Evolutionary conservation across 2,329 filamentous ascomycete species (phyloP).

Genomic region (Fusarium abutilonis): DNA sequence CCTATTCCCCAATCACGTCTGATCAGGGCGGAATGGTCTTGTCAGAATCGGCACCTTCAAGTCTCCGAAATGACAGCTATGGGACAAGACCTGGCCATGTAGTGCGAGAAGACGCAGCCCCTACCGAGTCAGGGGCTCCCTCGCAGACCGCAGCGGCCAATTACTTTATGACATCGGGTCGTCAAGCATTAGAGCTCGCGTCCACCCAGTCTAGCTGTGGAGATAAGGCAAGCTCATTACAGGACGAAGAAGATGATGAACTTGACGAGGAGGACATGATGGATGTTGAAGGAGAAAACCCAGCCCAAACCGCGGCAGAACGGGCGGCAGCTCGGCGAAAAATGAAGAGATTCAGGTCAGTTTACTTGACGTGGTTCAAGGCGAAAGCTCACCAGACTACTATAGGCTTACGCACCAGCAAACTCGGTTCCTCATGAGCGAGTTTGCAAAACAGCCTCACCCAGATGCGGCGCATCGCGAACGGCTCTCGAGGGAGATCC

Average conservation of each 20-base stretch:
- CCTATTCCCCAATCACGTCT: not conserved
- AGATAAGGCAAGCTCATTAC: slow-evolving; percentile 50
- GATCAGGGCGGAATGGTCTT: slow-evolving; percentile 11
- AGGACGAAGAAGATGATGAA: slow-evolving; percentile 63
- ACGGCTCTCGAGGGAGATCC: slow-evolving; percentile 86
- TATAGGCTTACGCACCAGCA: slow-evolving; percentile 90
- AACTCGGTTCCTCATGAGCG: slow-evolving; percentile 97
- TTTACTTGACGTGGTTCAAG: not conserved
- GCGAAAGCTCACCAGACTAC: slow-evolving; percentile 48
- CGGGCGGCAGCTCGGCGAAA: slow-evolving; percentile 67
- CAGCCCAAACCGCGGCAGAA: slow-evolving; percentile 66
- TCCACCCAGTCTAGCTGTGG: slow-evolving; percentile 51
- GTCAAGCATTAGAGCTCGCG: slow-evolving; percentile 49
- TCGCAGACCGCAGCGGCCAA: slow-evolving; percentile 3
- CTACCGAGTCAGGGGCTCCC: not conserved
- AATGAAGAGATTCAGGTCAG: slow-evolving; percentile 83
- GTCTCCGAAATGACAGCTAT: slow-evolving; percentile 15
- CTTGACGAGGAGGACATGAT: slow-evolving; percentile 67
- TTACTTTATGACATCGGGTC: slow-evolving; percentile 42
- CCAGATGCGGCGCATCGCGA: slow-evolving; percentile 92
- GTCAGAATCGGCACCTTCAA: slow-evolving; percentile 14
- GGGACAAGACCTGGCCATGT: slow-evolving; percentile 13
- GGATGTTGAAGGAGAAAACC: slow-evolving; percentile 52
- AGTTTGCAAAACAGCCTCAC: slow-evolving; percentile 94
- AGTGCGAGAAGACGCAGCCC: slow-evolving; percentile 2